phyloP scores from a whole-genome alignment of 169 alveolate species.

The Ichthyophthirius multifiliis region DNA sequence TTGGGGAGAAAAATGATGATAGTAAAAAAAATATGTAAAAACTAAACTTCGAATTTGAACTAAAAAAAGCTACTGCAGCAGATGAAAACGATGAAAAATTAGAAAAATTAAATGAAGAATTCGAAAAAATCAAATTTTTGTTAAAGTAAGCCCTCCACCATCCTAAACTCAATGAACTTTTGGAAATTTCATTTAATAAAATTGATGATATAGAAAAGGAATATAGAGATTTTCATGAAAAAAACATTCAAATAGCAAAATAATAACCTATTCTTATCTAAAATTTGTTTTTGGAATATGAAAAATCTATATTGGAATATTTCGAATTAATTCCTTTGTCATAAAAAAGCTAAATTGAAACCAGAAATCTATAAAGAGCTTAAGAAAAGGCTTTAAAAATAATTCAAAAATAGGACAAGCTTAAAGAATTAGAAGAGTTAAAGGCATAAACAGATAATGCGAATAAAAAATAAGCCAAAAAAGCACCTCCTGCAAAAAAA shows the following conservation, averaged over 20 bases:
- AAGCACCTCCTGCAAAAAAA: conserved; percentile 25
- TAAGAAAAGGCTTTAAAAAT: conserved; percentile 46
- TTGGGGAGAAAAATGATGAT: conserved; percentile 57
- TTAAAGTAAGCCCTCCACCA: conserved; percentile 66
- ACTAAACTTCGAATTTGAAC: conserved; percentile 48
- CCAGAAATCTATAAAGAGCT: conserved; percentile 42
- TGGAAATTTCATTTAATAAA: conserved; percentile 41
- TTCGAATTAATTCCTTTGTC: conserved; percentile 40
- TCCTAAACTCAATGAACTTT: conserved; percentile 56
- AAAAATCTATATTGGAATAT: conserved; percentile 23
- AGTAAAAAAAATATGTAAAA: conserved; percentile 41
- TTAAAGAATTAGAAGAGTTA: conserved; percentile 57
- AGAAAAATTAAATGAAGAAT: conserved; percentile 37
- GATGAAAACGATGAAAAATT: conserved; percentile 57
- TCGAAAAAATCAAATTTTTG: conserved; percentile 41
- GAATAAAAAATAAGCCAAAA: conserved; percentile 33
- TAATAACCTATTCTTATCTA: conserved; percentile 46
- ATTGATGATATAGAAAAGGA: conserved; percentile 51
- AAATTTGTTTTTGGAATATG: conserved; percentile 36
- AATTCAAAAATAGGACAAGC: conserved; percentile 55
- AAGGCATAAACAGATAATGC: conserved; percentile 45
- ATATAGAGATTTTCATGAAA: conserved; percentile 50
- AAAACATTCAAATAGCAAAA: conserved; percentile 42
- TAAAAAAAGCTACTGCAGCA: conserved; percentile 54
- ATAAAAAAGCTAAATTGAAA: conserved; percentile 43